Evolutionary conservation across 2,329 filamentous ascomycete species (phyloP), one percentile per base, ranked within the genome.

Genomic region (Alternaria sp.): DNA sequence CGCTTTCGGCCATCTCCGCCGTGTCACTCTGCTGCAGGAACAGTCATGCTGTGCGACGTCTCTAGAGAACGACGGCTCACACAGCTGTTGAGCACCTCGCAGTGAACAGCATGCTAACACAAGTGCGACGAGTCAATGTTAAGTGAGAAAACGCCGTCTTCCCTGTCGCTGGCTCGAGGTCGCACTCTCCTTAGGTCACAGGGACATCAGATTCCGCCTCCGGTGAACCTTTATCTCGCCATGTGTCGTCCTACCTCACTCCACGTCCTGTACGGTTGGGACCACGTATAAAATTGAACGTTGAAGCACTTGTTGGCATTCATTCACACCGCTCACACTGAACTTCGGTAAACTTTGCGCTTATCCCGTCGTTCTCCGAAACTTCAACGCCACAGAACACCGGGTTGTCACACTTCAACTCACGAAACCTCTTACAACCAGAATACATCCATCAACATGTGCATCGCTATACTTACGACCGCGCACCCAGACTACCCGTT

Each of bases 401-500:
- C 23, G 4, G 17, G 8, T 36, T 40, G 15, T 43, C 26, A 32
- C 17, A 46, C 25, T 36, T 51, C 26, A 7, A 8, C 50, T 7
- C 11, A 23, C 46, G 25, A 11, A 6, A 1, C 11, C 15, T 11
- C 15, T 23, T 36, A n/a, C 19, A 32, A 15, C 6, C 7, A 30
- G 8, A 9, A 47, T 12, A 49, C 3, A 13, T 19, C 11, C 32
- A 26, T 49, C 55, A 66, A 53, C 7, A 74, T 85, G 83, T 85
- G 83, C 65, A 85, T 85, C 67, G 83, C 82, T 25, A 77, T 85
- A 28, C 69, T 85, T 6, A 82, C 82, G 6, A 84, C 83, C 6
- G 79, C 82, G 19, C 83, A 85, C 66, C 83, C 83, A 13, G 69
- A 81, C 44, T 85, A 84, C 62, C 82, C 83, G 9, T 80, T 85